Evolutionary conservation across 1,139 yeast species (phyloP), one percentile per base, ranked within the genome.

Genomic region (Saccharomyces pastorianus): DNA sequence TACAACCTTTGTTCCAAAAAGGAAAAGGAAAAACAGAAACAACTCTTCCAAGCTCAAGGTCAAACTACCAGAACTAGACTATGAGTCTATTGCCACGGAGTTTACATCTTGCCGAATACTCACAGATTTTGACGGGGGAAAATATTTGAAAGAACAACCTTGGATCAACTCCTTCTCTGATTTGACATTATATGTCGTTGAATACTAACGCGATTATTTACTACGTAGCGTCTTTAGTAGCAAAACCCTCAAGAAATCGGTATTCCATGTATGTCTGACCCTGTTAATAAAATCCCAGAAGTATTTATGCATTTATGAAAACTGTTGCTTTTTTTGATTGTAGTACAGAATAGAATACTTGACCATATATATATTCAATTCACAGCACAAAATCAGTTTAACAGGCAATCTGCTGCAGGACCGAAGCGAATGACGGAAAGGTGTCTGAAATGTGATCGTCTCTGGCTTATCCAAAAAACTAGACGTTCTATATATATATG

Each of bases 91-190:
- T 2, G 60, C 64, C 0, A 60, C 74, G 2, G 74, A 76, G 57
- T 80, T 79, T 57, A 55, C 59, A 0, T 55, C 56, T 0, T 64
- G 69, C 49, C 48, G 44, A 23, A 51, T 64, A 4, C 47, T 51
- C 7, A 61, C 65, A 4, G 59, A 61, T 47, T 68, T 67, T 52
- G 49, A 60, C 3, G 51, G 55, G n/a, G 71, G 71, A 1, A 31
- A 31, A 1, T 51, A 57, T 2, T 46, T 66, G 42, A 58, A 54
- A 20, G 56, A 64, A 47, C 53, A 59, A 49, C 70, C 69, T 0
- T 81, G 84, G 84, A 71, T 74, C 1, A 79, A 78, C 56, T 73
- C 85, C 17, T 81, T 81, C 61, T 76, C 83, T 0, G 84, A 81
- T 59, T 61, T 81, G 34, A 73, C 83, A 3, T 69, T 76, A 23